Evolutionary conservation across 306 rosid genomes (phyloP).

Genomic region (Medicago arabica): DNA sequence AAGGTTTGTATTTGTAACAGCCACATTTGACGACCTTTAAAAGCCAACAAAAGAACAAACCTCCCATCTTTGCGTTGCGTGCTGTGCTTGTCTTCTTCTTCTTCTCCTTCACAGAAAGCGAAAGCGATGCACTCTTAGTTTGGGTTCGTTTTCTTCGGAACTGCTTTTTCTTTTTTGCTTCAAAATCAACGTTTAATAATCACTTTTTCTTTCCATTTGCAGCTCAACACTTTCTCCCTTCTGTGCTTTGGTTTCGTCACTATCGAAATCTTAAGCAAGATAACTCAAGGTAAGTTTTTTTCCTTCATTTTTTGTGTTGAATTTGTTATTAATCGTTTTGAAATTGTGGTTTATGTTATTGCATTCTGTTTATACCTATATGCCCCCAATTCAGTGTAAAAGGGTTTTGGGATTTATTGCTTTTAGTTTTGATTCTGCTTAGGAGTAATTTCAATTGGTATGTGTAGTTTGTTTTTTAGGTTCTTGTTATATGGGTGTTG

Average conservation of each 20-base stretch:
- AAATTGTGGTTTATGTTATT: slow-evolving; percentile 18
- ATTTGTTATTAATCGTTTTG: background rate
- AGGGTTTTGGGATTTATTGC: slow-evolving; percentile 1
- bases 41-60: background rate
- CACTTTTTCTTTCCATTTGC: background rate
- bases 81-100: background rate
- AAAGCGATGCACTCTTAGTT: background rate
- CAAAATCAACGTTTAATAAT: background rate
- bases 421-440: background rate
- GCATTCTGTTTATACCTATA: background rate
- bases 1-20: background rate
- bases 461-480: background rate
- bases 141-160: background rate
- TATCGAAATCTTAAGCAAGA: background rate
- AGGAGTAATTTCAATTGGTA: background rate
- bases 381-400: background rate
- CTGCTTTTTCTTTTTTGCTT: background rate
- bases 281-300: slow-evolving; percentile 6
- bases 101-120: background rate
- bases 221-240: slow-evolving; percentile 5
- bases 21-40: background rate
- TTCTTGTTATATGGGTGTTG: background rate
- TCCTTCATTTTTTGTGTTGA: background rate
- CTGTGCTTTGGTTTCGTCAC: background rate
- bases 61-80: background rate